A percentile compares a stretch with the other conserved stretches of the same genome.
Conservation (phyloP, 2,329 filamentous ascomycete genomes). For the Arachnomyces sp. region DNA sequence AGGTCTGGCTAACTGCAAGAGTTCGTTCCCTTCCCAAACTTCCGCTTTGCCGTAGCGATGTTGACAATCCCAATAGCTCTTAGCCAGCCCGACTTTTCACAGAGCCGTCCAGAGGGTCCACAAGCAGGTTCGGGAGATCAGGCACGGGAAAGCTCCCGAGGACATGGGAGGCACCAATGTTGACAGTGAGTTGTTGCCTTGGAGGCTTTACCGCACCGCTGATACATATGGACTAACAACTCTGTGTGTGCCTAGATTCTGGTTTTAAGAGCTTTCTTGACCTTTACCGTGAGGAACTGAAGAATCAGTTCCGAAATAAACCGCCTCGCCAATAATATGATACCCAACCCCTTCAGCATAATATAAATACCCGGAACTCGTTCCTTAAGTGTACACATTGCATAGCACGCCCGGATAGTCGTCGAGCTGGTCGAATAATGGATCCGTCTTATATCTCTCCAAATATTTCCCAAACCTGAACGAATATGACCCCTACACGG, state of each 20-base stretch:
- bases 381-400: no score
- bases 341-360: neutral
- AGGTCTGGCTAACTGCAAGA: conserved; percentile 31
- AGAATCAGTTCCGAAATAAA: conserved; percentile 19
- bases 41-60: conserved; percentile 2
- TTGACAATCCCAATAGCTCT: conserved; percentile 22
- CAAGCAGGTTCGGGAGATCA: conserved; percentile 32
- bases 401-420: no score
- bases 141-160: conserved; percentile 34
- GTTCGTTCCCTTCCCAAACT: conserved; percentile 19
- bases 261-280: conserved; percentile 20
- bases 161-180: conserved; percentile 36
- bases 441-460: neutral
- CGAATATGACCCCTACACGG: conserved; percentile 4
- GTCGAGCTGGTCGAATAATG: no score
- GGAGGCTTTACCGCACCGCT: no score
- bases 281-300: conserved; percentile 24
- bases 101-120: conserved; percentile 36
- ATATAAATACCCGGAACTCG: no score
- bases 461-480: neutral
- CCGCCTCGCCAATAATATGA: conserved; percentile 3
- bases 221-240: neutral
- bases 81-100: conserved; percentile 37
- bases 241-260: conserved; percentile 2
- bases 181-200: conserved; percentile 25